A percentile compares a stretch with the other conserved stretches of the same genome.
Conservation (phyloP, 1,284 basidiomycete species). For the Leccinum holopus region DNA sequence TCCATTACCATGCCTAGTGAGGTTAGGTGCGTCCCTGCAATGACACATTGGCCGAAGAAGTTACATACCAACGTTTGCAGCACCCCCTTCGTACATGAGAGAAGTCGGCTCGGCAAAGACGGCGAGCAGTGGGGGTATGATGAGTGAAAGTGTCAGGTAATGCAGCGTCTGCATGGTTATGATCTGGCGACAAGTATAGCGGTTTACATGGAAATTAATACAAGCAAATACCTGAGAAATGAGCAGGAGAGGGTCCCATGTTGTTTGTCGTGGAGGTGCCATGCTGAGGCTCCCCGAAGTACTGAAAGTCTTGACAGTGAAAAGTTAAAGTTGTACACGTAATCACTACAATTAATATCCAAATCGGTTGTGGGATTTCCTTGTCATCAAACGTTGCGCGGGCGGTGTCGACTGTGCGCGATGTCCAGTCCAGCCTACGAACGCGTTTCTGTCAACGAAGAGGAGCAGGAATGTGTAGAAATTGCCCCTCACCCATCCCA, state of each 20-base stretch:
- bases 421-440: conserved; percentile 32
- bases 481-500: conserved; percentile 3
- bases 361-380: conserved; percentile 1
- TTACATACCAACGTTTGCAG: conserved; percentile 73
- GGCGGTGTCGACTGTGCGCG: conserved; percentile 2
- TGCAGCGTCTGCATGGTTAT: conserved; percentile 90
- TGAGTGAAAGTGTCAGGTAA: conserved; percentile 82
- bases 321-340: conserved; percentile 11
- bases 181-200: conserved; percentile 55
- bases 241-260: conserved; percentile 76
- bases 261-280: conserved; percentile 37
- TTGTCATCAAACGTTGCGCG: not conserved
- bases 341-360: conserved; percentile 7
- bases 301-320: not conserved
- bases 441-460: conserved; percentile 24
- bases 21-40: conserved; percentile 1
- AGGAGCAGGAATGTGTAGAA: conserved; percentile 20
- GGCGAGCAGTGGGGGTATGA: conserved; percentile 79
- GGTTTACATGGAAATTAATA: not conserved
- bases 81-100: conserved; percentile 83
- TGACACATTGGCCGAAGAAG: not conserved
- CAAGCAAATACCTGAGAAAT: conserved; percentile 57
- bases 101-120: conserved; percentile 73
- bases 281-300: conserved; percentile 11
- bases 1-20: conserved; percentile 86